Conservation (phyloP, 2,329 filamentous ascomycete species). For the Botrytis deweyae region DNA sequence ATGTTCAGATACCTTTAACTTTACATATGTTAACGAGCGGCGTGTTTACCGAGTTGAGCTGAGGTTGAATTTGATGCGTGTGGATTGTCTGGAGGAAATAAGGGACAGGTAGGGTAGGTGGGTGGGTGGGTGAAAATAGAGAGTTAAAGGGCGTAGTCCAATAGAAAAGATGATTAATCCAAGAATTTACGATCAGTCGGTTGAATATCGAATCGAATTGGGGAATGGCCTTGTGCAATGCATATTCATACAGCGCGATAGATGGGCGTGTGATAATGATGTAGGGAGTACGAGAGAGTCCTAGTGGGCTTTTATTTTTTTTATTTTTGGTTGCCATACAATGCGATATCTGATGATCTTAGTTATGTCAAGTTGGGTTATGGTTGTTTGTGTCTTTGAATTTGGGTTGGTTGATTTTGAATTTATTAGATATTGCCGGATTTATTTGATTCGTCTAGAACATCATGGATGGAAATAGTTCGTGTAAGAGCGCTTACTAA, state of each 20-base stretch:
- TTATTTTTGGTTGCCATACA: no score
- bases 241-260: background rate
- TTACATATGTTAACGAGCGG: background rate
- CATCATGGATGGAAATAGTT: no score
- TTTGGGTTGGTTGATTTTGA: no score
- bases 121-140: background rate
- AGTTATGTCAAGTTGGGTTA: no score
- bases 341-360: background rate
- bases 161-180: background rate
- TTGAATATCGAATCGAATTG: background rate
- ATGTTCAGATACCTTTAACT: conserved; percentile 5
- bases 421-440: no score
- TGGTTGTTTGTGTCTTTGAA: no score
- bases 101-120: background rate
- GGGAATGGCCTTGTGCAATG: background rate
- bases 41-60: background rate
- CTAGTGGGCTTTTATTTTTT: background rate
- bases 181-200: background rate
- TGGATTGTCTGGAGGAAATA: background rate
- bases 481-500: no score
- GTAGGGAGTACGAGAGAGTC: background rate
- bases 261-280: background rate
- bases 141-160: background rate
- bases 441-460: no score
- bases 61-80: background rate